Base-by-base conservation (phyloP, 441 rosid species). In the Jatropha multifida region DNA sequence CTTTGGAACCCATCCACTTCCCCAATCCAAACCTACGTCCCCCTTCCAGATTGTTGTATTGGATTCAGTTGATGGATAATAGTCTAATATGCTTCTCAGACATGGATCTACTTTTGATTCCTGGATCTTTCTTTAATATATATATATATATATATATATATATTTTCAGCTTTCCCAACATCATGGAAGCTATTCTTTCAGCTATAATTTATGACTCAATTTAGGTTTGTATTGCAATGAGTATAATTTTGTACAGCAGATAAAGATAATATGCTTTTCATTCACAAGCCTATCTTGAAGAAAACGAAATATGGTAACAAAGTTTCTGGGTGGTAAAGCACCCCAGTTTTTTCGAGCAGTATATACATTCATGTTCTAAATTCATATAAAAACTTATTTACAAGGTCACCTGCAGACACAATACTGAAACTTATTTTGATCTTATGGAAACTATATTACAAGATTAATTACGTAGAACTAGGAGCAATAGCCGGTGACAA, bases 401-500 rank as follows among this genome's bases (percentile, higher is more conserved):
- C 81, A 74, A 46, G 42, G 17, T 7, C 72, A 69, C 70, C 46
- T 5, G 38, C 75, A 42, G 18, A 56, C 66, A 54, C 59, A 37
- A 32, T 42, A 69, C 49, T 14, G 51, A 14, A 23, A 65, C 46
- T 83, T 83, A 77, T 77, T 84, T 71, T 72, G 65, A 13, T 66
- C 42, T 74, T 41, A 66, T 56, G 37, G 40, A n/a, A 9, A 64
- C 66, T 54, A 69, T 66, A 63, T 74, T 61, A 9, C 75, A 66
- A 17, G 11, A 42, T 14, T 51, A 73, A 18, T 83, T 74, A 83
- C 51, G 80, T 49, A 52, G 72, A 72, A 71, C 84, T 84, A 52
- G 94, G 92, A 78, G 96, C 81, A 61, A 74, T 41, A 27, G 89
- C 78, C 78, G 97, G 92, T 27, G 90, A 65, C 54, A 83, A 62